Conservation (phyloP, 192 early-diverging fungal genomes). For the Hyaloraphidium curvatum region DNA sequence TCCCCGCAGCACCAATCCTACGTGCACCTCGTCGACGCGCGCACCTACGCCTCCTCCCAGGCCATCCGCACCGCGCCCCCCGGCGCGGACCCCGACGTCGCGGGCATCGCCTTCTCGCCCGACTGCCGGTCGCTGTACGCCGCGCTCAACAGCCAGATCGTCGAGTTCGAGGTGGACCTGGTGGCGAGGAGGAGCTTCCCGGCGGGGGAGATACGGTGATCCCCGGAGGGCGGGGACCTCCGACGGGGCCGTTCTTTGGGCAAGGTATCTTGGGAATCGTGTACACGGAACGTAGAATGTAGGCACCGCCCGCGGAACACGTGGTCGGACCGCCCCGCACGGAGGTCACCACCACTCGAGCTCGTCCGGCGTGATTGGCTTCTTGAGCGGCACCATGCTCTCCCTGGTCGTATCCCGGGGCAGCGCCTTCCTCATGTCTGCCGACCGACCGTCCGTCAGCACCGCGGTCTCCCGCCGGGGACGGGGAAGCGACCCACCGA, state of each 20-base stretch:
- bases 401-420: conserved; percentile 54
- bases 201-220: background rate
- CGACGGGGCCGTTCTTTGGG: too few species aligned
- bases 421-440: conserved; percentile 93
- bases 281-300: too few species aligned
- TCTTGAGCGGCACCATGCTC: conserved; percentile 28
- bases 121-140: conserved; percentile 74
- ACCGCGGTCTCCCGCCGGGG: background rate
- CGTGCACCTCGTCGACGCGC: conserved; percentile 75
- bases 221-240: too few species aligned
- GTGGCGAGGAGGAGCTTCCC: background rate
- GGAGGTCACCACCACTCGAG: too few species aligned
- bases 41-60: conserved; percentile 68
- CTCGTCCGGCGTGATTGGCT: conserved; percentile 29
- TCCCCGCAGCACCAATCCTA: conserved; percentile 48
- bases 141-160: too few species aligned
- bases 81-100: conserved; percentile 54
- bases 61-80: conserved; percentile 52
- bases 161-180: conserved; percentile 1
- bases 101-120: conserved; percentile 64
- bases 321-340: too few species aligned
- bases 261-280: too few species aligned
- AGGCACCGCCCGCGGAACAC: too few species aligned
- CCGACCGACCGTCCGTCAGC: background rate
- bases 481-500: conserved; percentile 26